A percentile compares a stretch with the other conserved stretches of the same genome.
These are phyloP conservation scores for Tulasnella calospora DNA, from an alignment of 768 basidiomycete species.

Conservation along the genomic window DNA sequence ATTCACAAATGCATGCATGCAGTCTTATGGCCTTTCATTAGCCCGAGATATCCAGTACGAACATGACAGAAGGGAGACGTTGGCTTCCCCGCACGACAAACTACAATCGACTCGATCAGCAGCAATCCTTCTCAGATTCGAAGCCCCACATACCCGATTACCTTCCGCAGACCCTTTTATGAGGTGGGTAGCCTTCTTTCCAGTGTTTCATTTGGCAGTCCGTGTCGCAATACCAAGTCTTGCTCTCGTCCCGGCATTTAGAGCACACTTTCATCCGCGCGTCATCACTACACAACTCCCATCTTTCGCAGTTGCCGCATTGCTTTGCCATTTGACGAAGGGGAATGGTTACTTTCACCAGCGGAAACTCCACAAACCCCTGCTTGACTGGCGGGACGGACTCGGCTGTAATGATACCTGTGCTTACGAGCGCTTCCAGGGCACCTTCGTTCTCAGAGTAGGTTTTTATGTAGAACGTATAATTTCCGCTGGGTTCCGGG, in stretches of 20 bases:
- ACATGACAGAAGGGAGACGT: no score
- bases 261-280: constrained; percentile 29
- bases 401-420: constrained; percentile 23
- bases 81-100: no score
- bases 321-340: constrained; percentile 27
- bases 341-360: constrained; percentile 25
- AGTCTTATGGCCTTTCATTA: no score
- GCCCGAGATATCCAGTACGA: no score
- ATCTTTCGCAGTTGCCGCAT: constrained; percentile 25
- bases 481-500: neutral
- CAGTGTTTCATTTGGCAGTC: constrained; percentile 48
- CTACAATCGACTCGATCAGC: no score
- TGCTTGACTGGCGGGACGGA: constrained; percentile 27
- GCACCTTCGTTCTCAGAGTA: constrained; percentile 30
- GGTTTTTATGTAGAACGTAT: constrained; percentile 27
- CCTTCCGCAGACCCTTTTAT: constrained; percentile 21
- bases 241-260: constrained; percentile 36
- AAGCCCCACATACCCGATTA: neutral
- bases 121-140: no score
- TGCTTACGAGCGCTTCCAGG: constrained; percentile 25
- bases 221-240: constrained; percentile 42
- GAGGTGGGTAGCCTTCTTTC: constrained; percentile 35
- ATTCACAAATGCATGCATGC: no score
- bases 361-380: constrained; percentile 28
- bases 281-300: constrained; percentile 15